Evolutionary conservation across 2,329 filamentous ascomycete species (phyloP), one percentile per base, ranked within the genome.

Genomic region (Fusarium austroafricanum): DNA sequence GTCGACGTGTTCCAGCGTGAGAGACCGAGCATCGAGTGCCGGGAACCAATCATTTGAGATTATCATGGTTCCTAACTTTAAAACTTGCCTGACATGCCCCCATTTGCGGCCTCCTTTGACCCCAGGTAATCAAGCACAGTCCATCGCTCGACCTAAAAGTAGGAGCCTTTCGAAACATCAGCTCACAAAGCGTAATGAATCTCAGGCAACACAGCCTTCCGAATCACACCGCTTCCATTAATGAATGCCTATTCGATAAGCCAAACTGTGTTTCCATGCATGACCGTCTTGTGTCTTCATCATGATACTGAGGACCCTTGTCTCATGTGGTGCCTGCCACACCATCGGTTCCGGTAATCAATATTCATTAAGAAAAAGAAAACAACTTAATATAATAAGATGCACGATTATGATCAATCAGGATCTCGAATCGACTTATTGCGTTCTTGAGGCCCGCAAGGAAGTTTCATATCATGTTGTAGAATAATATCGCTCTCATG

Each of bases 251-350:
- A 58, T 63, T 46, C 23, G 52, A 45, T 52, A 46, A 46, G 17
- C 17, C 31, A 28, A 43, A 42, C 23, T 44, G 53, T 65, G 40
- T 58, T 29, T 64, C 59, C 26, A 44, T 31, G 39, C 10, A 29
- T 47, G 29, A 20, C 33, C 43, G 26, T 35, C 14, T 29, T 15
- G n/a, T n/a, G 39, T 49, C 47, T 43, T 62, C 45, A 35, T 46
- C 52, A 37, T 44, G 39, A 45, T 45, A 45, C 39, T 18, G 37
- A 43, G 26, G 20, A 46, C 46, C 28, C 51, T 58, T 68, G 66
- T 67, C 52, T 55, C 49, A 53, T 67, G 56, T 68, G 56, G 61
- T 69, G 45, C 66, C 56, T 69, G 45, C 66, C 56, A 69, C 49
- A 33, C 65, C 42, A 55, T 44, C 42, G 44, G 49, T 67, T 61